These are phyloP conservation scores for Cercis canadensis DNA, from an alignment of 306 rosid species.

Conservation along the genomic window DNA sequence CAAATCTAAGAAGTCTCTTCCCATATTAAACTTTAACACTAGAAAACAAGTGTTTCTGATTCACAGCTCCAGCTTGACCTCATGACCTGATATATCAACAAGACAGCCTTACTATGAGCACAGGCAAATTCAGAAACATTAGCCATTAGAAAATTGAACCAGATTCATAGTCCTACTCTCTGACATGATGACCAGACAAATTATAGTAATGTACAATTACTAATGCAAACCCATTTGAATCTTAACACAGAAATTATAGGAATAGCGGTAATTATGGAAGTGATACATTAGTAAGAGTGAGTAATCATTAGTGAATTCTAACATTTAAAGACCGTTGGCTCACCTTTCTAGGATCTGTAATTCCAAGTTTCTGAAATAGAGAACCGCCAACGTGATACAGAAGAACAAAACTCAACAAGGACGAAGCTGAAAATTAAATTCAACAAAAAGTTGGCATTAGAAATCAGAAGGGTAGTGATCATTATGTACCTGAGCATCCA, in stretches of 20 bases:
- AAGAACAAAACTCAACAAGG: not conserved
- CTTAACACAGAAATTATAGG: not conserved
- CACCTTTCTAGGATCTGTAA: conserved; percentile 45
- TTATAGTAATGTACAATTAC: not conserved
- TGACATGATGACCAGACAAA: not conserved
- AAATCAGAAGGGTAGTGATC: not conserved
- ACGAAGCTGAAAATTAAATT: not conserved
- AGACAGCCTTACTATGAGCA: conserved; percentile 5
- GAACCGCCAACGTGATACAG: conserved; percentile 24
- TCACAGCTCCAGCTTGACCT: conserved; percentile 42
- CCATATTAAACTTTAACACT: conserved; percentile 30
- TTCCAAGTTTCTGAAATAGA: conserved; percentile 7
- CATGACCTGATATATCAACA: conserved; percentile 48
- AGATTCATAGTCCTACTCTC: not conserved
- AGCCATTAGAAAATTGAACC: conserved; percentile 17
- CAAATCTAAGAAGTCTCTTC: conserved; percentile 57
- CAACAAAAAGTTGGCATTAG: too few species aligned
- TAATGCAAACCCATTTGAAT: not conserved
- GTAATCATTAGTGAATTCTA: not conserved
- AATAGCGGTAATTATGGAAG: not conserved
- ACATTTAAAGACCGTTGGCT: conserved; percentile 9
- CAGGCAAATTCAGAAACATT: conserved; percentile 26
- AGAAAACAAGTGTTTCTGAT: conserved; percentile 33
- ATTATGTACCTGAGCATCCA: conserved; percentile 87
- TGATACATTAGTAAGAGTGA: not conserved